Conservation (phyloP, 257 asterid species). For the Plantago elongata region DNA sequence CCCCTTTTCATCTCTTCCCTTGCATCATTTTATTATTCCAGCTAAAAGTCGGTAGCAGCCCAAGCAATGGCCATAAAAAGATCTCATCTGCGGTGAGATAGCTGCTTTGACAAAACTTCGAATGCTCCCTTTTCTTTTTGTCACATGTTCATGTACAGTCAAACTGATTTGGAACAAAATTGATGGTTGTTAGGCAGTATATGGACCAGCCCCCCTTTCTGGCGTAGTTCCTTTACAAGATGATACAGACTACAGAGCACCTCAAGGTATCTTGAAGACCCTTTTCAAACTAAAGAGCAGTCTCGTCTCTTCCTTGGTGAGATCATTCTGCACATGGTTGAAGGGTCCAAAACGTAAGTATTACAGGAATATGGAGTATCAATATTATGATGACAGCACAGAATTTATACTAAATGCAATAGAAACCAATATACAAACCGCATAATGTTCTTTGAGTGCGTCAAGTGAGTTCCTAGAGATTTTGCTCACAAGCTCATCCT, state of each 20-base stretch:
- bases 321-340: slow-evolving; percentile 49
- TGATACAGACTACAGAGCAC: not conserved
- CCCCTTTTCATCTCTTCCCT: not conserved
- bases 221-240: slow-evolving; percentile 5
- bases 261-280: slow-evolving; percentile 68
- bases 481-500: slow-evolving; percentile 95
- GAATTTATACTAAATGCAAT: not conserved
- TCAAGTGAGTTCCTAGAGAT: slow-evolving; percentile 87
- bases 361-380: not conserved
- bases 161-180: not conserved
- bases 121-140: not conserved
- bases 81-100: not conserved
- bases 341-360: not conserved
- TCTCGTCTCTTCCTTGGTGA: slow-evolving; percentile 64
- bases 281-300: slow-evolving; percentile 71
- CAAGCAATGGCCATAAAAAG: not conserved
- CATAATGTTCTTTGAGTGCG: slow-evolving; percentile 72
- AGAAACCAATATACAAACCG: slow-evolving; percentile 39
- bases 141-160: not conserved
- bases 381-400: not conserved
- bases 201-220: not conserved
- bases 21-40: not conserved
- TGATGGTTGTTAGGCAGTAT: no score
- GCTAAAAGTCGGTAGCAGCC: not conserved
- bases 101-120: not conserved